phyloP scores from a whole-genome alignment of 768 basidiomycete species.

The Leccinum fibrillosum region DNA sequence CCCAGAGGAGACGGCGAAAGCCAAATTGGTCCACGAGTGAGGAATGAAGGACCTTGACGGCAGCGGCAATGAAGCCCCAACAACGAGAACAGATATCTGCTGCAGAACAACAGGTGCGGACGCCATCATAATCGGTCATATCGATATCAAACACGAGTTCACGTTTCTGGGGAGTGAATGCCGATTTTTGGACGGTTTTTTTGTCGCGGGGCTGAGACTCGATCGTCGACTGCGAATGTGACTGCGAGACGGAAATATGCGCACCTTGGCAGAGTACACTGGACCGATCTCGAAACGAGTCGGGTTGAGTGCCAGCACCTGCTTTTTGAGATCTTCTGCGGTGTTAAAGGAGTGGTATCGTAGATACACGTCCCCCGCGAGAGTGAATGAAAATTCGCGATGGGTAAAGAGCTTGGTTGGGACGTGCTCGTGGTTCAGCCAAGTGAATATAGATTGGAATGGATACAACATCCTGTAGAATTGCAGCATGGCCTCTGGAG shows the following conservation, averaged over 20 bases:
- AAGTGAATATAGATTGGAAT: slow-evolving; percentile 88
- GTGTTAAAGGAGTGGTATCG: slow-evolving; percentile 91
- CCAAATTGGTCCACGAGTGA: slow-evolving; percentile 88
- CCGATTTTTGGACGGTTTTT: slow-evolving; percentile 70
- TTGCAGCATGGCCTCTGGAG: slow-evolving; percentile 63
- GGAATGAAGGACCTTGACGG: slow-evolving; percentile 81
- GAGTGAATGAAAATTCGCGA: slow-evolving; percentile 94
- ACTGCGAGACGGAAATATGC: slow-evolving; percentile 28
- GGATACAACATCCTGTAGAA: slow-evolving; percentile 94
- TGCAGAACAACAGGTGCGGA: slow-evolving; percentile 92
- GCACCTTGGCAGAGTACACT: slow-evolving; percentile 80
- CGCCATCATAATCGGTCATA: slow-evolving; percentile 97
- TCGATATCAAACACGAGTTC: slow-evolving; percentile 99
- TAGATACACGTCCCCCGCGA: slow-evolving; percentile 86
- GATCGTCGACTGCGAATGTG: neutral
- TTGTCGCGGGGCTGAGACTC: slow-evolving; percentile 75
- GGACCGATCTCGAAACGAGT: slow-evolving; percentile 97
- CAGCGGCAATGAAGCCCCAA: slow-evolving; percentile 93
- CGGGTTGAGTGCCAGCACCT: slow-evolving; percentile 81
- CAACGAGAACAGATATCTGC: slow-evolving; percentile 90
- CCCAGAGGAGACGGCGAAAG: slow-evolving; percentile 89
- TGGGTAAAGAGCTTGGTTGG: slow-evolving; percentile 83
- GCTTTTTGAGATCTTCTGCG: slow-evolving; percentile 87
- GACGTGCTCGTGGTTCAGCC: slow-evolving; percentile 90
- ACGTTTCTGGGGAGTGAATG: slow-evolving; percentile 71